phyloP scores from a whole-genome alignment of 495 filamentous ascomycete genomes.

The Usnea hakonensis region DNA sequence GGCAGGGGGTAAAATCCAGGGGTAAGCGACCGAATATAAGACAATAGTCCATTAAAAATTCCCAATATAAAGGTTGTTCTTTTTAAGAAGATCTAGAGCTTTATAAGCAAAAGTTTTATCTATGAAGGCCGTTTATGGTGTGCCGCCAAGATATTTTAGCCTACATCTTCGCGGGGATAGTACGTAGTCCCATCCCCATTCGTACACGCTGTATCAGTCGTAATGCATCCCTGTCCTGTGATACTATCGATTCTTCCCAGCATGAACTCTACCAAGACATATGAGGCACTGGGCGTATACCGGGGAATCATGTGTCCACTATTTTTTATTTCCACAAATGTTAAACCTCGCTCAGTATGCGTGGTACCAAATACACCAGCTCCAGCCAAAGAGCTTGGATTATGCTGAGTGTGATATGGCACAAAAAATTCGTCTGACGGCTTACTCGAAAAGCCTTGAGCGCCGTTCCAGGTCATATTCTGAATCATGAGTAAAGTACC shows the following conservation, averaged over 20 bases:
- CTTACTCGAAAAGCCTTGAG: slow-evolving; percentile 54
- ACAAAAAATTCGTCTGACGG: slow-evolving; percentile 57
- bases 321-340: slow-evolving; percentile 51
- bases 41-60: no score
- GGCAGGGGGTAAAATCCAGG: no score
- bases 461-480: slow-evolving; percentile 78
- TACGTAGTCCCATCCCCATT: slow-evolving; percentile 13
- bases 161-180: slow-evolving; percentile 5
- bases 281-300: slow-evolving; percentile 55
- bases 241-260: slow-evolving; percentile 50
- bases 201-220: slow-evolving; percentile 22
- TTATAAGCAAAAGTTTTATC: no score
- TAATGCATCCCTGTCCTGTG: slow-evolving; percentile 30
- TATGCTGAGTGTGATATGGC: slow-evolving; percentile 46
- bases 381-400: slow-evolving; percentile 36
- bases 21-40: no score
- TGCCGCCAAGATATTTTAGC: neutral
- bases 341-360: slow-evolving; percentile 62
- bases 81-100: no score
- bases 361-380: slow-evolving; percentile 54
- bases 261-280: slow-evolving; percentile 61
- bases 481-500: slow-evolving; percentile 66
- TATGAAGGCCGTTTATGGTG: no score
- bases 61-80: no score
- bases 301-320: slow-evolving; percentile 56